phyloP scores from a whole-genome alignment of 2,329 filamentous ascomycete genomes.

The Fusarium albosuccineum region DNA sequence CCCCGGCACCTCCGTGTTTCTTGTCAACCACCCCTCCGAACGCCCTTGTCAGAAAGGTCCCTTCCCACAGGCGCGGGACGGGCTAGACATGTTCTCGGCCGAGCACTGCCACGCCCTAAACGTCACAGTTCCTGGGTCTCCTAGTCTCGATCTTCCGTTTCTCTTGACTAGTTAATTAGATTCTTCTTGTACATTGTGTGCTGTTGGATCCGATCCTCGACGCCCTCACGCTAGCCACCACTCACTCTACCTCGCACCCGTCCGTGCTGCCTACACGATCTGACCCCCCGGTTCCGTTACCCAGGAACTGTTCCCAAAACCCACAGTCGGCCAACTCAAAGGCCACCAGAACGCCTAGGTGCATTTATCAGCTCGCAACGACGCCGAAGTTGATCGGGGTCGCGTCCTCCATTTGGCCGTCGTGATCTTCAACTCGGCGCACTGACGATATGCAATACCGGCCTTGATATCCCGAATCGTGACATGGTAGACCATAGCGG shows the following conservation, averaged over 20 bases:
- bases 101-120: constrained; percentile 42
- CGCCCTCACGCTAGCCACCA: too few species aligned
- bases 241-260: constrained; percentile 6
- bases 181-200: constrained; percentile 14
- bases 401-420: constrained; percentile 9
- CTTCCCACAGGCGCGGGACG: constrained; percentile 4
- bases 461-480: constrained; percentile 26
- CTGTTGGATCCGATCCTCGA: background rate
- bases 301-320: constrained; percentile 8
- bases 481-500: constrained; percentile 1
- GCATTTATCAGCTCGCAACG: constrained; percentile 4
- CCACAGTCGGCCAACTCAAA: constrained; percentile 15
- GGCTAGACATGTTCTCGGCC: constrained; percentile 40
- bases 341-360: constrained; percentile 20
- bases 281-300: constrained; percentile 11
- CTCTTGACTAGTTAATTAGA: constrained; percentile 13
- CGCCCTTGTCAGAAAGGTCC: constrained; percentile 12
- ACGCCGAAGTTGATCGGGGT: constrained; percentile 30
- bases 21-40: constrained; percentile 6
- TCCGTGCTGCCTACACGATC: constrained; percentile 23
- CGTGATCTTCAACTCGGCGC: constrained; percentile 9
- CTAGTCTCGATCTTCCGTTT: constrained; percentile 27
- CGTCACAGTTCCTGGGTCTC: constrained; percentile 25
- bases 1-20: constrained; percentile 22
- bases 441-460: constrained; percentile 6